Percentiles rank a stretch among this genome's conserved stretches.
Evolutionary conservation across 495 filamentous ascomycete genomes (phyloP).

Genomic region (Chaetomidium leptoderma): DNA sequence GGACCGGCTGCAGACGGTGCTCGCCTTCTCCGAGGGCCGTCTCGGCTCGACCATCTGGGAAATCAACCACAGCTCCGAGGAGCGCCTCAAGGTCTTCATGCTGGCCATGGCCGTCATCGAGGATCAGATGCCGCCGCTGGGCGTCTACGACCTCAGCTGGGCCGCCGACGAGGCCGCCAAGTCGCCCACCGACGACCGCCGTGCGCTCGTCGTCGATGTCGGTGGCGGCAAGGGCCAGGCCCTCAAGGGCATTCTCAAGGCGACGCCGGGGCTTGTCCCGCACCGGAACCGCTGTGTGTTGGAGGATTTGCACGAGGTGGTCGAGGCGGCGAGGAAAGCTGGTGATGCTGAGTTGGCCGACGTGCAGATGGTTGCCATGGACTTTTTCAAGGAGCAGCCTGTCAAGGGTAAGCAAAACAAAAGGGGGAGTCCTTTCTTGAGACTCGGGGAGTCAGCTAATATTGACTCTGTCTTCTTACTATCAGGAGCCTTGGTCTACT

Average conservation of each 20-base stretch:
- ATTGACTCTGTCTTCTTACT: no score
- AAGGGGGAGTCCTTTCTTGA: no score
- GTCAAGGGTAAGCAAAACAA: slow-evolving; percentile 24
- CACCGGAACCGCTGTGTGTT: slow-evolving; percentile 31
- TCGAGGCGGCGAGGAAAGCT: slow-evolving; percentile 17
- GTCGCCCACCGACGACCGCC: slow-evolving; percentile 2
- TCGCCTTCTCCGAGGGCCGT: slow-evolving; percentile 19
- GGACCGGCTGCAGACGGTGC: slow-evolving; percentile 18
- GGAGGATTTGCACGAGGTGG: slow-evolving; percentile 32
- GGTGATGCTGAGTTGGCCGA: slow-evolving; percentile 21
- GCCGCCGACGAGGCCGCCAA: slow-evolving; percentile 12
- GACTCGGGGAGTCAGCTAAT: background rate
- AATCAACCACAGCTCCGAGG: slow-evolving; percentile 17
- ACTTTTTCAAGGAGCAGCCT: slow-evolving; percentile 33
- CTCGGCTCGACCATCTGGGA: slow-evolving; percentile 26
- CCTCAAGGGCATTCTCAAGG: slow-evolving; percentile 25
- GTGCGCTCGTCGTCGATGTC: slow-evolving; percentile 33
- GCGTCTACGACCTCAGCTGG: slow-evolving; percentile 32
- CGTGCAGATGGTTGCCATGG: slow-evolving; percentile 24
- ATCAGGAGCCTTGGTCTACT: slow-evolving; percentile 8
- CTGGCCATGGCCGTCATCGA: slow-evolving; percentile 20
- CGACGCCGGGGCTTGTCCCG: slow-evolving; percentile 23
- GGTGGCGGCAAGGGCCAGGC: slow-evolving; percentile 38
- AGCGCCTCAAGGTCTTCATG: slow-evolving; percentile 21
- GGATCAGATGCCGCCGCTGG: slow-evolving; percentile 21